phyloP scores from a whole-genome alignment of 805 yeast genomes.

The Nakazawaea laoshanensis region DNA sequence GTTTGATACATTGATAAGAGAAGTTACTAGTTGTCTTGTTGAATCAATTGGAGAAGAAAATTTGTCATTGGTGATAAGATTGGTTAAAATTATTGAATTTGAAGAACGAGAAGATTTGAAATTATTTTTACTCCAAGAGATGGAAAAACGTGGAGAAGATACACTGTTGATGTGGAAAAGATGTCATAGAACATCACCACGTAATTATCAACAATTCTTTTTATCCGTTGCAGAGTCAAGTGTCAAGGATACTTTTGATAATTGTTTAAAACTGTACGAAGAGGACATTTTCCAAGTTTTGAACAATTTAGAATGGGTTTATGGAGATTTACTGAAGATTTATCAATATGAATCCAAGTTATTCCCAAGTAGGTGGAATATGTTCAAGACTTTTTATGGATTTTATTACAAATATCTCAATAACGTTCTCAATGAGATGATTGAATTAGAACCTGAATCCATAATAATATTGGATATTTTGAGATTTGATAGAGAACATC shows the following conservation, averaged over 20 bases:
- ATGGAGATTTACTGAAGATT: slow-evolving; percentile 66
- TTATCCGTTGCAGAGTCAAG: slow-evolving; percentile 49
- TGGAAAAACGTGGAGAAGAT: slow-evolving; percentile 14
- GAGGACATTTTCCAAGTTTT: slow-evolving; percentile 44
- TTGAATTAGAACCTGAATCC: slow-evolving; percentile 74
- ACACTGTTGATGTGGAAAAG: slow-evolving; percentile 21
- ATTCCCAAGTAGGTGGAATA: slow-evolving; percentile 71
- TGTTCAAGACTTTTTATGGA: slow-evolving; percentile 50
- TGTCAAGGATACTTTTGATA: slow-evolving; percentile 57
- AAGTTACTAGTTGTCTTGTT: slow-evolving; percentile 59
- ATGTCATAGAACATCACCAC: slow-evolving; percentile 32
- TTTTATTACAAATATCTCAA: slow-evolving; percentile 65
- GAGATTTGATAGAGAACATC: slow-evolving; percentile 67
- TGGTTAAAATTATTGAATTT: slow-evolving; percentile 68
- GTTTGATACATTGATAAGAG: slow-evolving; percentile 58
- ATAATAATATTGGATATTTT: slow-evolving; percentile 63
- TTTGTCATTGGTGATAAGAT: slow-evolving; percentile 54
- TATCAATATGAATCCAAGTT: slow-evolving; percentile 46
- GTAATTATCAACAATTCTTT: slow-evolving; percentile 59
- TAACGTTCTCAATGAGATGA: slow-evolving; percentile 50
- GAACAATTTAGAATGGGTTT: slow-evolving; percentile 74
- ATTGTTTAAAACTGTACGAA: slow-evolving; percentile 48
- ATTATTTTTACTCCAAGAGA: slow-evolving; percentile 19
- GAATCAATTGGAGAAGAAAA: slow-evolving; percentile 71
- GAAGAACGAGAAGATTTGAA: slow-evolving; percentile 78